phyloP scores from a whole-genome alignment of 345 rosid species.

The Murraya koenigii region DNA sequence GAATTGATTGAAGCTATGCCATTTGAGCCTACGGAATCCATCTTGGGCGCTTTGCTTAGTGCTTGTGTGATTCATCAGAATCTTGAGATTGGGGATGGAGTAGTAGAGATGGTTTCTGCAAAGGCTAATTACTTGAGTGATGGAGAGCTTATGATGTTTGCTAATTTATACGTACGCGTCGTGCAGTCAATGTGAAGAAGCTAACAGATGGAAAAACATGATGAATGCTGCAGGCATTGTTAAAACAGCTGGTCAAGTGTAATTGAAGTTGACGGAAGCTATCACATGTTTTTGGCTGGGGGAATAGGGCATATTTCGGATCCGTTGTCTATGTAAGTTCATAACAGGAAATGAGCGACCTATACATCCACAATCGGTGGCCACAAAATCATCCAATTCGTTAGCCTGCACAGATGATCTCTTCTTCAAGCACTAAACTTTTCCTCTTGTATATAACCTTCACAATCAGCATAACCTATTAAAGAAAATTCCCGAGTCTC shows the following conservation, averaged over 20 bases:
- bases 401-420: no score
- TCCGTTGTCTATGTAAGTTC: background rate
- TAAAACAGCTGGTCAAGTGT: constrained; percentile 18
- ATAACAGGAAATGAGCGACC: background rate
- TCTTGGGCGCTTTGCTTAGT: constrained; percentile 30
- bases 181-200: constrained; percentile 28
- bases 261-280: constrained; percentile 21
- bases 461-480: background rate
- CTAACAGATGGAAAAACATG: constrained; percentile 16
- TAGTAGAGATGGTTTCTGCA: constrained; percentile 7
- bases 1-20: constrained; percentile 23
- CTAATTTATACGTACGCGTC: constrained; percentile 22
- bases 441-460: background rate
- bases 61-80: constrained; percentile 28
- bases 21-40: constrained; percentile 24
- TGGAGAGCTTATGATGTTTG: constrained; percentile 29
- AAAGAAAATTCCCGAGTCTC: background rate
- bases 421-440: background rate
- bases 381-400: background rate
- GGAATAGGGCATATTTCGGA: background rate
- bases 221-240: constrained; percentile 24
- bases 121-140: constrained; percentile 19
- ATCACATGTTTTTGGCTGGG: constrained; percentile 17
- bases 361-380: background rate
- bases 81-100: constrained; percentile 19